Evolutionary conservation across 257 asterid species (phyloP).

Genomic region (Solanum verrucosum): DNA sequence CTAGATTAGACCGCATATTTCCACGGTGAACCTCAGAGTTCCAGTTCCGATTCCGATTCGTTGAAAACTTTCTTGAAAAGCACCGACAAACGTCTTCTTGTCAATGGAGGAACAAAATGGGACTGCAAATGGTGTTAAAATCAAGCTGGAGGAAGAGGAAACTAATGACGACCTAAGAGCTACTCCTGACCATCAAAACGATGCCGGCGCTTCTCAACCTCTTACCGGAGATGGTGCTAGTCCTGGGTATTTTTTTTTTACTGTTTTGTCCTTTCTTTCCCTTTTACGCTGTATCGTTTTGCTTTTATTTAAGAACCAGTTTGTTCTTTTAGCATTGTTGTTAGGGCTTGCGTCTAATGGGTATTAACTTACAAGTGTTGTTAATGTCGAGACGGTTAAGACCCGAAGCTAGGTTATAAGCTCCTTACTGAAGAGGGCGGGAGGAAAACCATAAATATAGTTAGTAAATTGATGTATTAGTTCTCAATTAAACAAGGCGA

Average conservation of each 20-base stretch:
- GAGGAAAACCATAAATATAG: background rate
- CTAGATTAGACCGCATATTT: background rate
- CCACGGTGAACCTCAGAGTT: background rate
- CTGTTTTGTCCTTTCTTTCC: background rate
- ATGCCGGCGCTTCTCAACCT: conserved; percentile 21
- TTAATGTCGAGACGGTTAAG: background rate
- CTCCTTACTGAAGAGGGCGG: background rate
- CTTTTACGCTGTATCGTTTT: background rate
- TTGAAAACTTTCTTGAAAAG: background rate
- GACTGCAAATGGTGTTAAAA: background rate
- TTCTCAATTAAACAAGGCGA: background rate
- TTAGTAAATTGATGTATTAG: background rate
- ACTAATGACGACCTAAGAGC: background rate
- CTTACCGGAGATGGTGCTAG: conserved; percentile 43
- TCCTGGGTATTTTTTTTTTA: conserved; percentile 33
- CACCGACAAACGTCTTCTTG: background rate
- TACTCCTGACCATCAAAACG: background rate
- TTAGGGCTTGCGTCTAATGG: background rate
- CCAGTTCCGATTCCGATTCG: background rate
- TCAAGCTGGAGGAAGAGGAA: background rate
- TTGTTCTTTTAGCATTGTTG: background rate
- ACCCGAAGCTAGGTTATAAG: background rate
- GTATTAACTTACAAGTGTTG: background rate
- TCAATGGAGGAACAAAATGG: background rate
- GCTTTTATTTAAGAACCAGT: background rate